A percentile compares a stretch with the other conserved stretches of the same genome.
phyloP scores from a whole-genome alignment of 371 early-diverging fungal genomes.

The Mortierella sp. region DNA sequence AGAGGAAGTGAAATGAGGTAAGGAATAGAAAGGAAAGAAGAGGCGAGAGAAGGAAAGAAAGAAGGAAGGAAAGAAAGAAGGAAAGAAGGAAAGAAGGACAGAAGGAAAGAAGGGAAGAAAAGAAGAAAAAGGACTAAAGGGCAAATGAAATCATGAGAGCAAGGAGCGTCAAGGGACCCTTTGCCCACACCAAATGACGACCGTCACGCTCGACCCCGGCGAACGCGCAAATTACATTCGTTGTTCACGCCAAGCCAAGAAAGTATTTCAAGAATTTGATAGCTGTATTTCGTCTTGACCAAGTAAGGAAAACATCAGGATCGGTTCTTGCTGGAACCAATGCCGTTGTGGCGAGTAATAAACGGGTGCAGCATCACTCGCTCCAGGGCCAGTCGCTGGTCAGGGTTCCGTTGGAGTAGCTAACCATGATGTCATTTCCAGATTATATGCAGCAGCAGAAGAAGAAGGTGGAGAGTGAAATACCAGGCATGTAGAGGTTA shows the following conservation, averaged over 20 bases:
- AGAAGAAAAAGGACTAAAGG: not conserved
- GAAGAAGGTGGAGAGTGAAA: not conserved
- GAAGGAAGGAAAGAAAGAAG: not conserved
- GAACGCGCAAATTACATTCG: not conserved
- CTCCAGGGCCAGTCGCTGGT: slow-evolving; percentile 79
- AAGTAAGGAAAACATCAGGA: not conserved
- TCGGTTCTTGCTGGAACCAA: not conserved
- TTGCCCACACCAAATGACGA: not conserved
- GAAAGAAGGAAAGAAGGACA: not conserved
- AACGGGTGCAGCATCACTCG: slow-evolving; percentile 90
- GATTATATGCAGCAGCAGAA: not conserved
- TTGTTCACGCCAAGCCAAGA: not conserved
- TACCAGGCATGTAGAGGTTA: not conserved
- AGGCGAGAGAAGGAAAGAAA: not conserved
- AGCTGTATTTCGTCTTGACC: not conserved
- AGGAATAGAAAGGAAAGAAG: not conserved
- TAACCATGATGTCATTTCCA: slow-evolving; percentile 35
- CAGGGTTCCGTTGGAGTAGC: slow-evolving; percentile 84
- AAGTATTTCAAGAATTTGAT: not conserved
- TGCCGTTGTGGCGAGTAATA: slow-evolving; percentile 61
- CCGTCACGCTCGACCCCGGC: not conserved
- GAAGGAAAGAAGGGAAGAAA: not conserved
- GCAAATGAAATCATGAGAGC: not conserved
- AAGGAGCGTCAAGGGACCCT: not conserved
- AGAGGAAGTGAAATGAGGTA: not conserved